These are phyloP conservation scores for Phylloporus sp. DNA, from an alignment of 768 basidiomycete genomes.

Conservation along the genomic window DNA sequence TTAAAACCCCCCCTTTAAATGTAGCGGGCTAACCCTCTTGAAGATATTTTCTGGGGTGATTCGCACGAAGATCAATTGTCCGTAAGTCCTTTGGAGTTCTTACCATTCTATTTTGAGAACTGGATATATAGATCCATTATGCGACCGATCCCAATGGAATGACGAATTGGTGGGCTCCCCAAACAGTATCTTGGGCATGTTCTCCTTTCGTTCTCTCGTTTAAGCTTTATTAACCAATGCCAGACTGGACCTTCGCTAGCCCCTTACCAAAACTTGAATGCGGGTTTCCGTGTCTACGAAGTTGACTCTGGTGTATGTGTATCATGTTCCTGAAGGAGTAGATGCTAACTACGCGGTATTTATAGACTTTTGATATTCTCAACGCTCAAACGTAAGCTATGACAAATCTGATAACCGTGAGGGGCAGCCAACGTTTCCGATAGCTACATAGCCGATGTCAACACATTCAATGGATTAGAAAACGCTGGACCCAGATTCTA, in stretches of 20 bases:
- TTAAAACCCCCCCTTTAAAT: background rate
- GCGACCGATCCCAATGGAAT: slow-evolving; percentile 50
- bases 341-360: slow-evolving; percentile 1
- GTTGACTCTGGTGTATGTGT: slow-evolving; percentile 51
- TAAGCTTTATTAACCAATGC: slow-evolving; percentile 4
- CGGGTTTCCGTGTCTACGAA: slow-evolving; percentile 59
- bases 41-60: slow-evolving; percentile 75
- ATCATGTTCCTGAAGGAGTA: background rate
- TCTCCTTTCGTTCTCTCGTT: background rate
- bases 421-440: background rate
- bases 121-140: slow-evolving; percentile 59
- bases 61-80: slow-evolving; percentile 71
- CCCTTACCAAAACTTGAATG: slow-evolving; percentile 66
- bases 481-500: slow-evolving; percentile 55
- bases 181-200: slow-evolving; percentile 49
- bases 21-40: slow-evolving; percentile 11
- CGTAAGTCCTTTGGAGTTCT: slow-evolving; percentile 31
- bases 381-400: slow-evolving; percentile 69
- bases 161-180: slow-evolving; percentile 56
- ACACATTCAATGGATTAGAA: slow-evolving; percentile 56
- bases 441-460: slow-evolving; percentile 67
- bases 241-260: slow-evolving; percentile 71
- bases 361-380: slow-evolving; percentile 70
- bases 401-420: background rate
- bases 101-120: background rate